Evolutionary conservation across 345 rosid genomes (phyloP).

Genomic region (Moringa oleifera): DNA sequence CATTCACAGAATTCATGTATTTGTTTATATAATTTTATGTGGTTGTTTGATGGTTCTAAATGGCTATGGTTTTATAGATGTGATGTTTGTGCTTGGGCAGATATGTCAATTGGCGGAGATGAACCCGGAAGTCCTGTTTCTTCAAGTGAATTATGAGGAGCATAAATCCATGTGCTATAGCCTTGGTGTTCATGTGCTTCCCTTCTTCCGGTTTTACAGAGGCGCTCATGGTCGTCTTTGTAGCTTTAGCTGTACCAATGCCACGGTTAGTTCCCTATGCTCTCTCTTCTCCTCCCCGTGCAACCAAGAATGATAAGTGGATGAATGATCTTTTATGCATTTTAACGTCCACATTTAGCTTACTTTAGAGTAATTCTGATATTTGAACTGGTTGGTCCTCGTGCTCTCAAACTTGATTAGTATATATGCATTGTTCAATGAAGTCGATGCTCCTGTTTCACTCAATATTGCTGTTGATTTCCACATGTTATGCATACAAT

Average conservation of each 20-base stretch:
- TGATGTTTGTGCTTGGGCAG: conserved; percentile 27
- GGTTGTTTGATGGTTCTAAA: neutral
- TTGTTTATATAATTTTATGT: neutral
- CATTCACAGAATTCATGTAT: neutral
- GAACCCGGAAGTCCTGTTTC: conserved; percentile 73
- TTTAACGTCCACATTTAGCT: too few relatives aligned
- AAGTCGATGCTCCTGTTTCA: too few relatives aligned
- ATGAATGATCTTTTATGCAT: too few relatives aligned
- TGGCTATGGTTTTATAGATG: neutral
- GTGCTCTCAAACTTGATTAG: too few relatives aligned
- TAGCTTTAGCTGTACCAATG: conserved; percentile 96
- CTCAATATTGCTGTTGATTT: too few relatives aligned
- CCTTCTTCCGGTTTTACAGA: conserved; percentile 82
- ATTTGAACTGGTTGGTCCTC: too few relatives aligned
- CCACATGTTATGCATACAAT: too few relatives aligned
- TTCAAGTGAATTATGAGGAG: conserved; percentile 88
- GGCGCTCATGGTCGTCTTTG: conserved; percentile 89
- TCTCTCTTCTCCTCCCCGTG: neutral
- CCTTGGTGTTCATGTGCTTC: conserved; percentile 86
- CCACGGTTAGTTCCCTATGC: conserved; percentile 62
- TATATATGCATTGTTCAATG: too few relatives aligned
- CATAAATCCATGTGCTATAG: conserved; percentile 95
- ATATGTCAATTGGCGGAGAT: conserved; percentile 80
- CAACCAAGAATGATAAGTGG: too few relatives aligned
- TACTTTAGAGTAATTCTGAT: too few relatives aligned